These are phyloP conservation scores for Citrullus amarus DNA, from an alignment of 306 rosid genomes.

Conservation along the genomic window DNA sequence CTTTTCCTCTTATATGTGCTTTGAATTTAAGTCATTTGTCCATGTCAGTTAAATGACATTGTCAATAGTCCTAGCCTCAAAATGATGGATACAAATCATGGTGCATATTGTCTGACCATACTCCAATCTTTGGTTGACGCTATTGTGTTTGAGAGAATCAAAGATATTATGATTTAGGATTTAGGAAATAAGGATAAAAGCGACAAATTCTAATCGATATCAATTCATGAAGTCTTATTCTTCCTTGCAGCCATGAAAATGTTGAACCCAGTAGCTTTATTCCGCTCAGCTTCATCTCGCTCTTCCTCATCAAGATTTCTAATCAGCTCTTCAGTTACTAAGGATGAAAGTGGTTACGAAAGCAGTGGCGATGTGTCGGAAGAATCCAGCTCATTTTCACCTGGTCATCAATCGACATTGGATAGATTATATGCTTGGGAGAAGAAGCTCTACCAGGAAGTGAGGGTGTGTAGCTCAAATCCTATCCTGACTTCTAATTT, in stretches of 20 bases:
- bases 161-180: not conserved
- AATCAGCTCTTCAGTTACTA: slow-evolving; percentile 28
- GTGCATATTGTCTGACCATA: not conserved
- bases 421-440: slow-evolving; percentile 88
- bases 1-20: not conserved
- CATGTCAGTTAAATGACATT: not conserved
- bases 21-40: not conserved
- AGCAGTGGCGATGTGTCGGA: slow-evolving; percentile 36
- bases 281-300: slow-evolving; percentile 71
- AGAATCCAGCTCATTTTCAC: slow-evolving; percentile 39
- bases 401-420: slow-evolving; percentile 74
- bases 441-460: slow-evolving; percentile 88
- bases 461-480: slow-evolving; percentile 36
- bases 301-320: slow-evolving; percentile 57
- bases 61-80: not conserved
- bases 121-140: not conserved
- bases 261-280: slow-evolving; percentile 83
- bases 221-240: not conserved
- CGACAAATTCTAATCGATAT: not conserved
- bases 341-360: slow-evolving; percentile 35
- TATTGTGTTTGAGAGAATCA: not conserved
- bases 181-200: not conserved
- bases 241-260: slow-evolving; percentile 57
- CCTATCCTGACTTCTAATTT: not conserved
- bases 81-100: not conserved